Base-by-base conservation (phyloP, 1,284 basidiomycete species). In the Naganishia albida region DNA sequence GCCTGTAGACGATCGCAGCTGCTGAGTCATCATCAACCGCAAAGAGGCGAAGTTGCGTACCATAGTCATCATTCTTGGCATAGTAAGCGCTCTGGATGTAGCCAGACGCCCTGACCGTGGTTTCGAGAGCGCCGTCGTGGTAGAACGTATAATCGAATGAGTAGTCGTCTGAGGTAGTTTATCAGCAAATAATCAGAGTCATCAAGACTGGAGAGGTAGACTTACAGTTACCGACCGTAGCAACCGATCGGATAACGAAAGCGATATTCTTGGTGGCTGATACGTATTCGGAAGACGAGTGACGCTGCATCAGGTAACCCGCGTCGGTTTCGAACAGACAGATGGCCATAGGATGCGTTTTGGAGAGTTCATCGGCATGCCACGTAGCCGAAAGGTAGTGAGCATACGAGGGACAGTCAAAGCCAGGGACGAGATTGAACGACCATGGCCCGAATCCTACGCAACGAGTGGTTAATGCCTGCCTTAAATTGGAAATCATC, bases 51-150 rank as follows among this genome's bases (percentile, higher is more conserved):
- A 1, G 3, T 40, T 23, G 54, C 43, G 42, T 43, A 46, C 71
- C 70, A 53, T 74, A 77, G 3, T 72, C 71, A 28, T 69, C 68
- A 59, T 77, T 77, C 25, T 70, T 57, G 16, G 72, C 73, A 52
- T 72, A 74, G 64, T 71, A 76, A 0, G 76, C 75, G 1, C 66
- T 59, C 52, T 75, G 73, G 57, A 78, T 74, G 62, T 73, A 78
- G 1, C 77, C 76, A 4, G 74, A 76, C 7, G 77, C 77, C 18
- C 67, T 59, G 10, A 78, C 75, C 12, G 70, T 55, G 7, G 69
- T 71, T 68, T 76, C 72, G 49, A 79, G 70, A 2, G 70, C 68
- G 3, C 77, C 77, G 63, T 78, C 76, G 6, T 72, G 65, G 52
- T 68, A 70, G 63, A 77, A 76, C 49, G 56, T 67, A 70, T 76